Evolutionary conservation across 1,139 yeast genomes (phyloP), one percentile per base, ranked within the genome.

Genomic region (Lodderomyces pseudojiufengensis): DNA sequence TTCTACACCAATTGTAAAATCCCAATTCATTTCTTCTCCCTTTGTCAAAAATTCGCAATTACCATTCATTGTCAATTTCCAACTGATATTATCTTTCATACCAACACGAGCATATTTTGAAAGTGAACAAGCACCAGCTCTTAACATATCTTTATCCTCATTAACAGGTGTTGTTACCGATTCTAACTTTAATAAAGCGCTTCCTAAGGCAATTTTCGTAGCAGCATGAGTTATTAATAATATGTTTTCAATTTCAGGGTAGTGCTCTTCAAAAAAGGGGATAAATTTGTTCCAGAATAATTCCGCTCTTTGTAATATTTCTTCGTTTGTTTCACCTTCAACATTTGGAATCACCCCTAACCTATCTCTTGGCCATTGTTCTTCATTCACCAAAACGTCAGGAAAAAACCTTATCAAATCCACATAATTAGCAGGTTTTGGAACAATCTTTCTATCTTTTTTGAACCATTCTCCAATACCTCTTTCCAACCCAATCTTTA

Each of bases 11-110:
- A 59, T 63, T 51, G 76, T 78, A 63, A 86, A 86, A 46, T 80
- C 76, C 95, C 95, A 86, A 54, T 84, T 84, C 92, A 87, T 84
- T 58, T 85, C 95, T 56, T 86, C 95, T n/a, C 95, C 95, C 7
- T 72, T 59, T 2, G 71, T 56, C 44, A 86, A 65, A 48, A 78
- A 84, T 32, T 73, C 78, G 18, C 85, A 73, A 45, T 77, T 73
- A 13, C 95, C 95, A 52, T 81, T 82, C 70, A 73, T 65, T 15
- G 65, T 67, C 33, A 78, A 55, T 8, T 50, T 51, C 90, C 95
- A 86, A 9, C 8, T 6, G 5, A 6, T 3, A 22, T 31, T 27
- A 11, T 33, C 35, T 2, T 5, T 9, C 6, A 59, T 54, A 21
- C n/a, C 11, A 2, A 35, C 35, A n/a, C 47, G 42, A 35, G 16